Evolutionary conservation across 2,329 filamentous ascomycete genomes (phyloP).

Genomic region (Penicillium expansum): DNA sequence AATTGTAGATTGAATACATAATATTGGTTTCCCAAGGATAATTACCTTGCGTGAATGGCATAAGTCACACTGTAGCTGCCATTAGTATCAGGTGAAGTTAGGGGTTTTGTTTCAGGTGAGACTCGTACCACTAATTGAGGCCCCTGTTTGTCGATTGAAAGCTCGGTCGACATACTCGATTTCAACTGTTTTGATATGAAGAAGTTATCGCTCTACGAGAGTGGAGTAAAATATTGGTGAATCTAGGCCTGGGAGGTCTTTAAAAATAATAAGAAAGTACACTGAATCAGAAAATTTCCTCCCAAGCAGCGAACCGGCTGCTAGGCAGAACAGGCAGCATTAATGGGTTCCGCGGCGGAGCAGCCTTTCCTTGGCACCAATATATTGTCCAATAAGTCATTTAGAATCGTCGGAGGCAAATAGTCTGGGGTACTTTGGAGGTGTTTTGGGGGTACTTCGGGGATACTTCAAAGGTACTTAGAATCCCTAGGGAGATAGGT

Average conservation of each 20-base stretch:
- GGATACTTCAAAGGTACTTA: not conserved
- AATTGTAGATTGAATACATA: not conserved
- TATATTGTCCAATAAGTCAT: not conserved
- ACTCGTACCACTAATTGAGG: not conserved
- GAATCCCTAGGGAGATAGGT: not conserved
- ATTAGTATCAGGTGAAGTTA: not conserved
- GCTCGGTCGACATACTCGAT: not conserved
- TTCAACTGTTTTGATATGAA: not conserved
- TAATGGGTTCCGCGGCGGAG: not conserved
- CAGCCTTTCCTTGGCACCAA: not conserved
- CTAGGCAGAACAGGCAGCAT: not conserved
- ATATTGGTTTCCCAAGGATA: not conserved
- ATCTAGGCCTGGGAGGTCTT: too few species aligned
- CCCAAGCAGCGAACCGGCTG: not conserved
- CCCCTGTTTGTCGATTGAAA: not conserved
- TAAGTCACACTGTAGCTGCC: conserved; percentile 14
- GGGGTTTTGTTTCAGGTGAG: not conserved
- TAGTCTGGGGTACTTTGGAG: not conserved
- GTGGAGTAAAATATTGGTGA: not conserved
- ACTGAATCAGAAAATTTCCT: not conserved
- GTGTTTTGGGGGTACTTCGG: not conserved
- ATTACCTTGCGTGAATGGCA: conserved; percentile 23
- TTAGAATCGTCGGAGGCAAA: not conserved
- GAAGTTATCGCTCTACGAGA: too few species aligned
- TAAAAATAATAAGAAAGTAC: not conserved